Percentiles rank a stretch among this genome's conserved stretches.
Evolutionary conservation across 2,329 filamentous ascomycete genomes (phyloP).

Genomic region (Pseudogymnoascus sp.): DNA sequence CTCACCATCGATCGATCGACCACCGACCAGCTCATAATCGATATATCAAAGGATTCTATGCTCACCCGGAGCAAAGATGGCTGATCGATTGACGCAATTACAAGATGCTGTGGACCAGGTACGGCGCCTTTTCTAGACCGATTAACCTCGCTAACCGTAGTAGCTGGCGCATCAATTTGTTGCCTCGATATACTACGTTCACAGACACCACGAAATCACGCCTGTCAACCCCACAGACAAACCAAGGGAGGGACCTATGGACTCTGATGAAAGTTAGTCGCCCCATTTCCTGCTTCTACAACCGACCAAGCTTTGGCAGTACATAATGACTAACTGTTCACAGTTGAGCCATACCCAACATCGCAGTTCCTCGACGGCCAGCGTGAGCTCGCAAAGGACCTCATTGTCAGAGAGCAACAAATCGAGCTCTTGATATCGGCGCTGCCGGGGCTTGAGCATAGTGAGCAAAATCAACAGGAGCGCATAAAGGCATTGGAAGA

Average conservation of each 20-base stretch:
- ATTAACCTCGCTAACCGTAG: slow-evolving; percentile 15
- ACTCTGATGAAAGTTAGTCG: slow-evolving; percentile 19
- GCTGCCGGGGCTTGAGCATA: slow-evolving; percentile 69
- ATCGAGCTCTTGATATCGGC: slow-evolving; percentile 69
- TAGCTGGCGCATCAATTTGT: slow-evolving; percentile 63
- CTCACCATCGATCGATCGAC: not conserved
- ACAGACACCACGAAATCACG: slow-evolving; percentile 59
- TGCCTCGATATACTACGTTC: slow-evolving; percentile 56
- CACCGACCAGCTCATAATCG: not conserved
- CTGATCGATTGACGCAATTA: slow-evolving; percentile 70
- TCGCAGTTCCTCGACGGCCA: slow-evolving; percentile 60
- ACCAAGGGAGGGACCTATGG: slow-evolving; percentile 48
- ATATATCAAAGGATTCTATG: not conserved
- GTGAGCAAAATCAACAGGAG: slow-evolving; percentile 65
- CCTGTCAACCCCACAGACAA: slow-evolving; percentile 49
- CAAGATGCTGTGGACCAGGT: slow-evolving; percentile 82
- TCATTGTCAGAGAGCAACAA: slow-evolving; percentile 74
- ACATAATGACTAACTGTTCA: slow-evolving; percentile 11
- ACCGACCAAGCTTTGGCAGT: not conserved
- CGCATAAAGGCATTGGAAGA: slow-evolving; percentile 57
- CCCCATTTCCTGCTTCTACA: slow-evolving; percentile 18
- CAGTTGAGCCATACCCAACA: slow-evolving; percentile 52
- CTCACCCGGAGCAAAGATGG: slow-evolving; percentile 38
- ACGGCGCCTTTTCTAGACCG: slow-evolving; percentile 17
- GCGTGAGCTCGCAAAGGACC: slow-evolving; percentile 64